Percentiles rank a stretch among this genome's conserved stretches.
phyloP scores from a whole-genome alignment of 192 early-diverging fungal species.

The Funneliformis geosporum region DNA sequence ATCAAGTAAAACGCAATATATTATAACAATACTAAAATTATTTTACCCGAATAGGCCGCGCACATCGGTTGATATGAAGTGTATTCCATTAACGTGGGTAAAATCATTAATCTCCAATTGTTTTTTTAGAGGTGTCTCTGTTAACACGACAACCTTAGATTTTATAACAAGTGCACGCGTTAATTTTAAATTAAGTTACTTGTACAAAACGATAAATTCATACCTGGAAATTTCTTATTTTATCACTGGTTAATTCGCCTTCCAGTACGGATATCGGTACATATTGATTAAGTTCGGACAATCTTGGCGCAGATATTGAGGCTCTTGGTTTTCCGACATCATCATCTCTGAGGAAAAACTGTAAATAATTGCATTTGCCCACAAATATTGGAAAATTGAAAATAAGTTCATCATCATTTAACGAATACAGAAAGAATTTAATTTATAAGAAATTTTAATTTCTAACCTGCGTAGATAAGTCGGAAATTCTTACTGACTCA shows the following conservation, averaged over 20 bases:
- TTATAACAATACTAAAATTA: background rate
- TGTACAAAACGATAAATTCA: conserved; percentile 31
- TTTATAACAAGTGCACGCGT: background rate
- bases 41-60: conserved; percentile 88
- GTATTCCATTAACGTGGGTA: conserved; percentile 69
- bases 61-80: conserved; percentile 88
- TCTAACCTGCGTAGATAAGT: conserved; percentile 86
- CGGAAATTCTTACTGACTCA: conserved; percentile 67
- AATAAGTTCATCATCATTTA: conserved; percentile 5
- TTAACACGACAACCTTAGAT: conserved; percentile 79
- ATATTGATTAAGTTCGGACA: conserved; percentile 97
- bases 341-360: conserved; percentile 87
- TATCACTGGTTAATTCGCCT: conserved; percentile 74
- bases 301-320: conserved; percentile 67
- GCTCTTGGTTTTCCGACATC: conserved; percentile 91
- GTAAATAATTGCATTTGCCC: no score
- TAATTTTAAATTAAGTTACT: background rate
- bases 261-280: conserved; percentile 87
- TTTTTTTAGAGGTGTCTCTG: conserved; percentile 73
- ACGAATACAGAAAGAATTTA: background rate
- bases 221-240: conserved; percentile 60
- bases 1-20: background rate
- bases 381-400: no score
- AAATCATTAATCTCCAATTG: conserved; percentile 86
- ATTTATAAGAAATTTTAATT: background rate